A percentile compares a stretch with the other conserved stretches of the same genome.
Conservation (phyloP, 2,329 filamentous ascomycete genomes). For the Cladosporium sp. region DNA sequence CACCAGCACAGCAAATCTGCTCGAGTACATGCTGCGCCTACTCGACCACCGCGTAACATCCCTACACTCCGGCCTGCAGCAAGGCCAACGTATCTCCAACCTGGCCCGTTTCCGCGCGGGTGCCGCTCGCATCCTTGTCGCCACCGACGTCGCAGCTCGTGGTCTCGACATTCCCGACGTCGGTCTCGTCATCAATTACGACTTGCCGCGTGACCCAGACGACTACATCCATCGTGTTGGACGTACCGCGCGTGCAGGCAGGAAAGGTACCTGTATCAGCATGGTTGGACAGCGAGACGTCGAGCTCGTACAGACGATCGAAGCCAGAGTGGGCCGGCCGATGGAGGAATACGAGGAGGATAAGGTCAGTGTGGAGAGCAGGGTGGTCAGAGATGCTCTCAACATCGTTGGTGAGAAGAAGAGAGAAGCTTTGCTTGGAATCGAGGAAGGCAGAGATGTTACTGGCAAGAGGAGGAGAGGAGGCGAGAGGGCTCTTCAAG, state of each 20-base stretch:
- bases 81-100: conserved; percentile 80
- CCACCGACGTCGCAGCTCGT: conserved; percentile 89
- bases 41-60: conserved; percentile 87
- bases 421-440: conserved; percentile 80
- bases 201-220: conserved; percentile 90
- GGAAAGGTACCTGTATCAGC: conserved; percentile 75
- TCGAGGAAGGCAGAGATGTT: conserved; percentile 88
- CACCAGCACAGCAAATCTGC: conserved; percentile 78
- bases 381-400: conserved; percentile 77
- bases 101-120: conserved; percentile 85
- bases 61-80: conserved; percentile 80
- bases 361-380: conserved; percentile 86
- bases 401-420: conserved; percentile 95
- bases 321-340: conserved; percentile 70
- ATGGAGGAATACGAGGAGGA: conserved; percentile 85
- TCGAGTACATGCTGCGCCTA: conserved; percentile 81
- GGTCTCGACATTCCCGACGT: conserved; percentile 95
- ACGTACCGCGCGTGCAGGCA: conserved; percentile 87
- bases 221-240: conserved; percentile 97
- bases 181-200: conserved; percentile 86
- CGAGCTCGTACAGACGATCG: conserved; percentile 82
- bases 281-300: conserved; percentile 93
- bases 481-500: neutral
- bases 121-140: conserved; percentile 83
- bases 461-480: conserved; percentile 60